Evolutionary conservation across 768 basidiomycete genomes (phyloP), one percentile per base, ranked within the genome.

Genomic region (Lactarius indigo): DNA sequence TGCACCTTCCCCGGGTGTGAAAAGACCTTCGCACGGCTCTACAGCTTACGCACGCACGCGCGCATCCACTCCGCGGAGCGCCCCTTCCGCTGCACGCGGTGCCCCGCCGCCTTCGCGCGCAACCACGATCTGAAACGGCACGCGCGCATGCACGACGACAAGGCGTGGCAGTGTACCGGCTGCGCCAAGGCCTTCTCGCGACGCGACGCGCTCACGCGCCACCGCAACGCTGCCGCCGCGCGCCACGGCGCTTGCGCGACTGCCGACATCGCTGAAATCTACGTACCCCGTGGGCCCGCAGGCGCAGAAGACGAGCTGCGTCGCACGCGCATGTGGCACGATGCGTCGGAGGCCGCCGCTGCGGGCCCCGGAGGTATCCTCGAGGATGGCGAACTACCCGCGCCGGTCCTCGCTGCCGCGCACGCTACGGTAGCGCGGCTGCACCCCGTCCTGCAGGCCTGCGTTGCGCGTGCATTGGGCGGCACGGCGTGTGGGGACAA

Each of bases 51-150:
- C 6, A 82, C 85, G 3, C 91, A 93, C 75, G 85, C 90, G 71
- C 86, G 85, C 44, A 75, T 84, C 35, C 90, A 92, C 71, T 80
- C 87, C 3, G 74, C 79, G 1, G 84, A 88, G 69, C 84, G 89
- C 10, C 89, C 90, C 1, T 88, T 82, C 75, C 82, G 84, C 18
- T 91, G 91, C 70, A 76, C 73, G 1, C 74, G 77, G 4, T 92
- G 91, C 65, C 86, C 90, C 7, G 89, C 89, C 5, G 88, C 88
- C 18, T 92, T 92, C 75, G 85, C 87, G 4, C 84, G 91, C 57
- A 90, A 88, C 68, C 90, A 92, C 69, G 91, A 92, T 74, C 80
- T 91, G 57, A 91, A 90, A 76, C 84, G 91, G n/a, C 91, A 92
- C 74, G 73, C 83, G 58, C 85, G 85, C 71, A 77, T 89, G 44